A percentile compares a stretch with the other conserved stretches of the same genome.
Conservation (phyloP, 208 protist genomes). For the Trypanosoma congolense region DNA sequence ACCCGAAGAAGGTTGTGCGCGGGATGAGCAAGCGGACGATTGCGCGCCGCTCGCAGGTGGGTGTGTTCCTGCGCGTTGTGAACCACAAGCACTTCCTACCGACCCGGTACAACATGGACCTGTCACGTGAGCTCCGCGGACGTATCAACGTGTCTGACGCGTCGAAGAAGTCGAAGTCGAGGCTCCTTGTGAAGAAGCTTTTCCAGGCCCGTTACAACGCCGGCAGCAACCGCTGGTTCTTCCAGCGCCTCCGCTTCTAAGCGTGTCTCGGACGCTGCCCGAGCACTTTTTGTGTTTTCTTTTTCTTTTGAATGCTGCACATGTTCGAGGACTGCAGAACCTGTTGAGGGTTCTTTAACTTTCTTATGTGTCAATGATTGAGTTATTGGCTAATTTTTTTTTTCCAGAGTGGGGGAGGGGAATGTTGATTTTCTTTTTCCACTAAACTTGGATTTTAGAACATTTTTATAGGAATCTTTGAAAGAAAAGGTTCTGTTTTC, state of each 20-base stretch:
- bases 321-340: not conserved
- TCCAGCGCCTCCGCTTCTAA: slow-evolving; percentile 98
- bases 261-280: not conserved
- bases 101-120: slow-evolving; percentile 94
- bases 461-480: too few relatives aligned
- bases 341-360: too few relatives aligned
- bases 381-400: too few relatives aligned
- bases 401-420: too few relatives aligned
- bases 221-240: slow-evolving; percentile 98
- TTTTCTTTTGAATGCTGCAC: slow-evolving; percentile 1
- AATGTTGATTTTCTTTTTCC: too few relatives aligned
- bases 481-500: too few relatives aligned
- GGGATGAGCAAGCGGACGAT: slow-evolving; percentile 94
- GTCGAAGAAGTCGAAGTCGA: slow-evolving; percentile 82
- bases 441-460: too few relatives aligned
- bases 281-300: slow-evolving; percentile 8
- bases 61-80: slow-evolving; percentile 96
- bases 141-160: slow-evolving; percentile 90
- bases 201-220: slow-evolving; percentile 95
- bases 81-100: slow-evolving; percentile 99
- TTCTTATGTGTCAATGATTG: too few relatives aligned
- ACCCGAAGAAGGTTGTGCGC: slow-evolving; percentile 93
- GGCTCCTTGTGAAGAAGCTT: slow-evolving; percentile 81
- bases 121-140: slow-evolving; percentile 86
- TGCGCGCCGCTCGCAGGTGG: slow-evolving; percentile 88